Base-by-base conservation (phyloP, 139 green algal genomes). In the Chlorella ohadii region DNA sequence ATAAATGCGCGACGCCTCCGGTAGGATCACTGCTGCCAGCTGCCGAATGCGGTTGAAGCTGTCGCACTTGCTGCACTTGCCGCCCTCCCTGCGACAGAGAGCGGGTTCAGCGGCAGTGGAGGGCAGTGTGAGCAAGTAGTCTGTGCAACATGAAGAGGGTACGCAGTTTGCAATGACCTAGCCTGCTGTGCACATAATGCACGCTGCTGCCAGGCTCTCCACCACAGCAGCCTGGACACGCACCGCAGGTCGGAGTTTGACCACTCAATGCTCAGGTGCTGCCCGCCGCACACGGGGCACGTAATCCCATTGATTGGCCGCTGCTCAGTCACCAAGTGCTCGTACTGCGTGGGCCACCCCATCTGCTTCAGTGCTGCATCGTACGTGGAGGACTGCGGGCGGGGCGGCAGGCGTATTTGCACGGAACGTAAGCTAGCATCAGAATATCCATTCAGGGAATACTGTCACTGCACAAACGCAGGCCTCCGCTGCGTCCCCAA, bases 11-110 rank as follows among this genome's bases (percentile, higher is more conserved):
- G 41, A 44, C 59, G 39, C 76, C 76, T 82, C 76, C 4, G 76
- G 76, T 28, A 82, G 59, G 36, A 63, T 39, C 0, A 63, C 76
- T 23, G 71, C 76, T 1, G 76, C 76, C 13, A 82, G 71, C 59
- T 82, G 76, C 0, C 76, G 76, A 25, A 82, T 19, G 36, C 76
- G 76, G 59, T 82, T 82, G 76, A 82, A 82, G 15, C 57, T 38
- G 76, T 63, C 56, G 59, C 76, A 82, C 34, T 59, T 27, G 0
- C 36, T 7, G 76, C 76, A 82, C 59, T 63, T 47, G 31, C 76
- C 76, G 25, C 71, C 76, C 36, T 82, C 76, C 16, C 76, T 82
- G 76, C 59, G n/a, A n/a, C 39, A 16, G 4, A 3, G 7, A 51
- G 25, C 12, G 34, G 9, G 4, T 7, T 0, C 6, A 3, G 36